These are phyloP conservation scores for Murraya koenigii DNA, from an alignment of 345 rosid genomes.

Conservation along the genomic window DNA sequence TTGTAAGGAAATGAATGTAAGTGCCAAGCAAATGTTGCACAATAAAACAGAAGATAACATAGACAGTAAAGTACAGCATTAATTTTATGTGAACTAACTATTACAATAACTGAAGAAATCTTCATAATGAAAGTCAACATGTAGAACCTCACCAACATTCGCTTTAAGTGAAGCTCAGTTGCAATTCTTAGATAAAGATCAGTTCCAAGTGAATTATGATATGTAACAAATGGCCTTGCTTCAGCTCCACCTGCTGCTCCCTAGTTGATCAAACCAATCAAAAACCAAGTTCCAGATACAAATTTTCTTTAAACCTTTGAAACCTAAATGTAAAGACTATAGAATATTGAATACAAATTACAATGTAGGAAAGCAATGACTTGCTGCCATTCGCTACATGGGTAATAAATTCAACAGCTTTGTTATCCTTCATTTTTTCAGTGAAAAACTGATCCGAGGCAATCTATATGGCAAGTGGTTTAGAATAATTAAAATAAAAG, in stretches of 20 bases:
- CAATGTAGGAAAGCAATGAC: background rate
- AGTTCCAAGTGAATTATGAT: conserved; percentile 92
- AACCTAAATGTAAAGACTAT: background rate
- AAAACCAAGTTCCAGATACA: conserved; percentile 26
- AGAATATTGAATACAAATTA: background rate
- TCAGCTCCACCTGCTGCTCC: conserved; percentile 99
- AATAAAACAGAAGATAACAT: background rate
- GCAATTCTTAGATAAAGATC: conserved; percentile 94
- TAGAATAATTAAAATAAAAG: background rate
- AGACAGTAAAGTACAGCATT: background rate
- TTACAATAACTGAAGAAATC: background rate
- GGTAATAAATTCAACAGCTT: background rate
- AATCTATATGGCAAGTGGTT: background rate
- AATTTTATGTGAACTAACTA: background rate
- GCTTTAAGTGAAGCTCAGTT: conserved; percentile 93
- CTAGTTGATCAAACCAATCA: conserved; percentile 51
- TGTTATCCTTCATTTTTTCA: background rate
- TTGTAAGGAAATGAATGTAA: conserved; percentile 6
- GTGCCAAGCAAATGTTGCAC: conserved; percentile 14
- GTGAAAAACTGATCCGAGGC: background rate
- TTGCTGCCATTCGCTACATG: background rate
- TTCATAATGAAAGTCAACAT: background rate
- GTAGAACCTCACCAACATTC: conserved; percentile 78
- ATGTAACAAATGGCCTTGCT: conserved; percentile 91
- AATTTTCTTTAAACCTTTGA: background rate